Evolutionary conservation across 106 monocot genomes (phyloP).

Genomic region (Allium sativum): DNA sequence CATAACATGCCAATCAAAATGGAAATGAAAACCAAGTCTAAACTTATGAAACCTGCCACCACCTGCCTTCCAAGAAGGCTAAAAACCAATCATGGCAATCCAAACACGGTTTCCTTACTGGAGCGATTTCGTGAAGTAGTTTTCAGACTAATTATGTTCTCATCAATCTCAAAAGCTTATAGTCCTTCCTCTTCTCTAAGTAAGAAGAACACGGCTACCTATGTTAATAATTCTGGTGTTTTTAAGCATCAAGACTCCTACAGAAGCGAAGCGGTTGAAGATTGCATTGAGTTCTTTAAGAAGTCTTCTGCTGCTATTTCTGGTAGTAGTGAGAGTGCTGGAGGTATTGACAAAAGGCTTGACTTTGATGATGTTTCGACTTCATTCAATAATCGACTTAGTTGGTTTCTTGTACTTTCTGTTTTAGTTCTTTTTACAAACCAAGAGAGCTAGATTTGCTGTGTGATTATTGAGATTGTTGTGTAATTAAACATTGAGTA

Average conservation of each 20-base stretch:
- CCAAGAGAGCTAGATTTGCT: too few relatives aligned
- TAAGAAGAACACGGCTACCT: not conserved
- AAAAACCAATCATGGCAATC: not conserved
- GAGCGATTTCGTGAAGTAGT: constrained; percentile 59
- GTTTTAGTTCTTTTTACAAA: too few relatives aligned
- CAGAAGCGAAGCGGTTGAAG: constrained; percentile 65
- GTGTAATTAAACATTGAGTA: too few relatives aligned
- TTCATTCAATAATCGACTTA: too few relatives aligned
- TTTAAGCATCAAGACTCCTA: constrained; percentile 27
- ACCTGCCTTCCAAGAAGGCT: constrained; percentile 41
- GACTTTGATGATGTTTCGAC: too few relatives aligned
- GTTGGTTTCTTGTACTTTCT: too few relatives aligned
- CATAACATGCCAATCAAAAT: too few relatives aligned
- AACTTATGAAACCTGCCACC: not conserved
- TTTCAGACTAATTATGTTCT: constrained; percentile 45
- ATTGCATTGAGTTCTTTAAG: constrained; percentile 86
- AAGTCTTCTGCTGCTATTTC: constrained; percentile 18
- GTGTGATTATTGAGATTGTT: too few relatives aligned
- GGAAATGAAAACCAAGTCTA: too few relatives aligned
- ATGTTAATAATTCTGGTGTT: not conserved
- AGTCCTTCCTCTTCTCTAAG: not conserved
- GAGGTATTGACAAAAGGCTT: too few relatives aligned
- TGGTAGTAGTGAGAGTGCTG: not conserved
- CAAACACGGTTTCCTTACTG: constrained; percentile 31
- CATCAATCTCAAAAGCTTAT: constrained; percentile 17